These are phyloP conservation scores for Panicum virgatum DNA, from an alignment of 202 grass and related monocot species.

Conservation along the genomic window DNA sequence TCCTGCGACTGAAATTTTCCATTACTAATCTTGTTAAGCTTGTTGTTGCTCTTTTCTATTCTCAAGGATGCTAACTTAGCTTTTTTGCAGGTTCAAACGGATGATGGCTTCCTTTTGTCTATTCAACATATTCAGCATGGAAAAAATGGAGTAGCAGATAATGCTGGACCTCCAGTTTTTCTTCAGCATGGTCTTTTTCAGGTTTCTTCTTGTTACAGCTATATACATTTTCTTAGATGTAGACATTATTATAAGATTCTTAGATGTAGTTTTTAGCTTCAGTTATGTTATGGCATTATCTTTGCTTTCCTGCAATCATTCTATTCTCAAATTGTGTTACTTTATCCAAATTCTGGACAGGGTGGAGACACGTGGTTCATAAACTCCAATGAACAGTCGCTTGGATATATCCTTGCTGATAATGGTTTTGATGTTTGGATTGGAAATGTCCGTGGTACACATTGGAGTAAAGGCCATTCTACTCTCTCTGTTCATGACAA, in stretches of 20 bases:
- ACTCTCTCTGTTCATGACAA: conserved; percentile 81
- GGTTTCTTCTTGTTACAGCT: conserved; percentile 49
- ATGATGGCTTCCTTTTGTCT: conserved; percentile 82
- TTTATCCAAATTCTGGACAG: conserved; percentile 44
- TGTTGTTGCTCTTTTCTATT: background rate
- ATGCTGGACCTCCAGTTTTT: conserved; percentile 69
- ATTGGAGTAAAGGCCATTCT: conserved; percentile 77
- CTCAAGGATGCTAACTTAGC: conserved; percentile 24
- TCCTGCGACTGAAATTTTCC: background rate
- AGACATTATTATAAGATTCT: background rate
- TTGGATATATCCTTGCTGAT: conserved; percentile 95
- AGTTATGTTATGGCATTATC: background rate
- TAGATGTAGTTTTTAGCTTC: conserved; percentile 5
- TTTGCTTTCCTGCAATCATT: background rate
- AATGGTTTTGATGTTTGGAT: conserved; percentile 97
- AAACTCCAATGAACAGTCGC: conserved; percentile 71
- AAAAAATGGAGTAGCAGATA: conserved; percentile 50
- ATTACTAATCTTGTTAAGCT: background rate
- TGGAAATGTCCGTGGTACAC: conserved; percentile 87
- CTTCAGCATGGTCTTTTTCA: conserved; percentile 98
- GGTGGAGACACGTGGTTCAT: conserved; percentile 95
- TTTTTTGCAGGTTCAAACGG: conserved; percentile 73
- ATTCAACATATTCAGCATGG: conserved; percentile 77
- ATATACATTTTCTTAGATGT: background rate
- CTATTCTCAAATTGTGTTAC: conserved; percentile 8